Percentiles rank a stretch among this genome's conserved stretches.
Evolutionary conservation across 2,329 filamentous ascomycete species (phyloP).

Genomic region (Fusarium sp.): DNA sequence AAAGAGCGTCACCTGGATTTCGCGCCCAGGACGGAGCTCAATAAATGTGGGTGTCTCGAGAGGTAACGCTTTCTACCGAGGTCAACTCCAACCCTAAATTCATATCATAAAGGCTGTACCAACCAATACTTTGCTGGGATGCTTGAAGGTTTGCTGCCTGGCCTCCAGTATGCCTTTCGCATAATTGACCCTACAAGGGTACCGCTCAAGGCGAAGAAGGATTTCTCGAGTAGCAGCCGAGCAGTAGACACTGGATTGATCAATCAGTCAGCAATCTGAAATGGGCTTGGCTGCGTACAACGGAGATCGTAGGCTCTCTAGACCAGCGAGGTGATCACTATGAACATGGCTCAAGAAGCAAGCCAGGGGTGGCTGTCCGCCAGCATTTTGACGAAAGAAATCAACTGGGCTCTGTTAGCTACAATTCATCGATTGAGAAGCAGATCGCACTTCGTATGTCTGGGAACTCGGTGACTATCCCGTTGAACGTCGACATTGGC

Average conservation of each 20-base stretch:
- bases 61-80: constrained; percentile 77
- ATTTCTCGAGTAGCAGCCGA: constrained; percentile 86
- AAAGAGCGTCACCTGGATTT: constrained; percentile 85
- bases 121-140: constrained; percentile 77
- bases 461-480: constrained; percentile 81
- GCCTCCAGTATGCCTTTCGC: constrained; percentile 82
- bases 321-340: constrained; percentile 86
- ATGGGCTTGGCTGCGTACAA: constrained; percentile 65
- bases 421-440: accelerated
- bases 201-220: constrained; percentile 82
- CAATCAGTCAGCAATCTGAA: neutral
- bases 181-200: constrained; percentile 84
- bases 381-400: constrained; percentile 75
- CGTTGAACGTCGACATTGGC: constrained; percentile 82
- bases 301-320: constrained; percentile 80
- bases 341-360: constrained; percentile 95
- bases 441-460: constrained; percentile 72
- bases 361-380: constrained; percentile 74
- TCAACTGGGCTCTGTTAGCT: constrained; percentile 71
- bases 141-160: constrained; percentile 79
- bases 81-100: neutral
- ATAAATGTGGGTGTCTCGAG: constrained; percentile 83
- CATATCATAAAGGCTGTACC: constrained; percentile 5
- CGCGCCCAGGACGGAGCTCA: constrained; percentile 76
- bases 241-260: constrained; percentile 77